Conservation (phyloP, 768 basidiomycete genomes). For the Trametes gibbosa region DNA sequence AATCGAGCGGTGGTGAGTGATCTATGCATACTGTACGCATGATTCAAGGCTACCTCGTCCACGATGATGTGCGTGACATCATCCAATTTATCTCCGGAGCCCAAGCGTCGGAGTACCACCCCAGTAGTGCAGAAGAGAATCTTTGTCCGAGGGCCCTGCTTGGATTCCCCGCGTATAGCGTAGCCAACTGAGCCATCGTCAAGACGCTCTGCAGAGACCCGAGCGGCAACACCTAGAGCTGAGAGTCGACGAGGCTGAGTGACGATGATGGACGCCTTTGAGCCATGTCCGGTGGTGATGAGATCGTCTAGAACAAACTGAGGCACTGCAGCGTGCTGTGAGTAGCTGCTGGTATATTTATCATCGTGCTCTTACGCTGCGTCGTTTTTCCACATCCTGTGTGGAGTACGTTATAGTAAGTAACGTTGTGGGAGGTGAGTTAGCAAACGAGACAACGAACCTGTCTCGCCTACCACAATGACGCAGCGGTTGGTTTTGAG, state of each 20-base stretch:
- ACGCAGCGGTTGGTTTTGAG: conserved; percentile 64
- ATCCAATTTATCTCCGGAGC: conserved; percentile 66
- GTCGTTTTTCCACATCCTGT: conserved; percentile 89
- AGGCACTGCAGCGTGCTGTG: conserved; percentile 51
- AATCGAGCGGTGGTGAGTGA: background rate
- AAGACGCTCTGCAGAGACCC: conserved; percentile 78
- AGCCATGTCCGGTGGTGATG: conserved; percentile 59
- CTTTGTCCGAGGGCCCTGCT: conserved; percentile 61
- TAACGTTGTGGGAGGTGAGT: background rate
- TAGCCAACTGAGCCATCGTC: conserved; percentile 84
- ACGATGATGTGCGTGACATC: conserved; percentile 83
- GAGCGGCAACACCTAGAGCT: conserved; percentile 83
- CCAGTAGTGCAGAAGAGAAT: conserved; percentile 92
- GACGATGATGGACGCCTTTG: conserved; percentile 70
- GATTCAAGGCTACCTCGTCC: conserved; percentile 74
- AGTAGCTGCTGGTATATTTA: background rate
- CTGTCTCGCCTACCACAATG: conserved; percentile 89
- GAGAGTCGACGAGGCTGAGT: conserved; percentile 91
- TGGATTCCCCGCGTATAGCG: conserved; percentile 84
- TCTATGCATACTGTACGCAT: background rate
- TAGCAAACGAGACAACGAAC: conserved; percentile 34
- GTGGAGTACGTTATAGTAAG: background rate
- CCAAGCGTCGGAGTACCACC: conserved; percentile 78
- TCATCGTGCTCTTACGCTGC: conserved; percentile 48
- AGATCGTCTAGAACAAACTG: conserved; percentile 87